A percentile compares a stretch with the other conserved stretches of the same genome.
Conservation (phyloP, 225 moss, liverwort and hornwort genomes). For the Bryoerythrophyllum caledonicum region DNA sequence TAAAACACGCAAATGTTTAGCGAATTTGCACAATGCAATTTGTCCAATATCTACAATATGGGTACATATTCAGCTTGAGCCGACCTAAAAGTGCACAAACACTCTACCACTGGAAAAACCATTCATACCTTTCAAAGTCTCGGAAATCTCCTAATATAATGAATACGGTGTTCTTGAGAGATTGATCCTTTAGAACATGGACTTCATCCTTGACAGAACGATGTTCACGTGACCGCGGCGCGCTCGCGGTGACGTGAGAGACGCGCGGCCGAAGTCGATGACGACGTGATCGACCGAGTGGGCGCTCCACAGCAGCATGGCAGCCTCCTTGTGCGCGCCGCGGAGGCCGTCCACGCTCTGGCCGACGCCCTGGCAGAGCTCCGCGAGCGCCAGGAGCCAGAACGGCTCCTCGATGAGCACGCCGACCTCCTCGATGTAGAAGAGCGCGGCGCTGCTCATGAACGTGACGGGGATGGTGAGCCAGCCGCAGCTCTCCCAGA, state of each 20-base stretch:
- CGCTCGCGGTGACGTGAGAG: background rate
- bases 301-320: background rate
- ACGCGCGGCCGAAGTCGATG: slow-evolving; percentile 20
- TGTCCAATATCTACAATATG: too few relatives aligned
- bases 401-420: slow-evolving; percentile 58
- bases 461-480: slow-evolving; percentile 56
- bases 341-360: slow-evolving; percentile 21
- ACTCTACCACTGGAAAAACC: too few relatives aligned
- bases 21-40: too few relatives aligned
- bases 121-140: too few relatives aligned
- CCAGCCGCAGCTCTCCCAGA: slow-evolving; percentile 71
- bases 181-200: background rate
- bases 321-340: slow-evolving; percentile 22
- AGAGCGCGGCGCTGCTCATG: slow-evolving; percentile 37
- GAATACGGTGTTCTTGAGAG: too few relatives aligned
- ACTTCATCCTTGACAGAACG: slow-evolving; percentile 28
- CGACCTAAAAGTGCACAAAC: too few relatives aligned
- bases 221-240: background rate
- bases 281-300: slow-evolving; percentile 18
- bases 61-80: too few relatives aligned
- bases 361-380: slow-evolving; percentile 9
- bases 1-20: too few relatives aligned
- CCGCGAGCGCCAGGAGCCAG: slow-evolving; percentile 33
- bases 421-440: slow-evolving; percentile 42
- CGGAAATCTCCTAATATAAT: too few relatives aligned